phyloP scores from a whole-genome alignment of 306 rosid genomes.

The Vigna reflexopilosa region DNA sequence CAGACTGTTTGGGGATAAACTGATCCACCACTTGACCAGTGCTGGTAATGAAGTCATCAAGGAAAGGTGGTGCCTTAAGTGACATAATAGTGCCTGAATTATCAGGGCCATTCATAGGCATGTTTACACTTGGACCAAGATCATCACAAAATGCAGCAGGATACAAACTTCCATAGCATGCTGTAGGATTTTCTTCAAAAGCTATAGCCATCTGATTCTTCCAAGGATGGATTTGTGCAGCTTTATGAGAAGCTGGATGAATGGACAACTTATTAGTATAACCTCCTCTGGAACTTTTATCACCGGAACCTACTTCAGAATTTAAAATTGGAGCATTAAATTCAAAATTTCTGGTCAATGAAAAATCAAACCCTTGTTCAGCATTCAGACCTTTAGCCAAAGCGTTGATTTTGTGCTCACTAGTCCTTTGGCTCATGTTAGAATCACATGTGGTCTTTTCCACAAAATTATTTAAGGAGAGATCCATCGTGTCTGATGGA shows the following conservation, averaged over 20 bases:
- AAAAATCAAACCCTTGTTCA: slow-evolving; percentile 47
- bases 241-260: slow-evolving; percentile 46
- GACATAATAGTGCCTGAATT: slow-evolving; percentile 46
- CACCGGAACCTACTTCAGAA: slow-evolving; percentile 41
- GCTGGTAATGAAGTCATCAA: slow-evolving; percentile 54
- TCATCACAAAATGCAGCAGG: slow-evolving; percentile 48
- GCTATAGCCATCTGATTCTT: slow-evolving; percentile 42
- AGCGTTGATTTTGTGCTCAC: slow-evolving; percentile 43
- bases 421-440: slow-evolving; percentile 42
- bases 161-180: slow-evolving; percentile 48
- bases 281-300: slow-evolving; percentile 44
- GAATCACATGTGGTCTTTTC: slow-evolving; percentile 46
- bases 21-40: slow-evolving; percentile 53
- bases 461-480: slow-evolving; percentile 34
- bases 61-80: slow-evolving; percentile 52
- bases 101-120: slow-evolving; percentile 49
- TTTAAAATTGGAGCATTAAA: slow-evolving; percentile 48
- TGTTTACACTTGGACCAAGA: slow-evolving; percentile 39
- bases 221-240: slow-evolving; percentile 48
- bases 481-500: slow-evolving; percentile 42
- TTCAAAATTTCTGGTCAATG: slow-evolving; percentile 45
- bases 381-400: slow-evolving; percentile 48
- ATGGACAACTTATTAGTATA: slow-evolving; percentile 48
- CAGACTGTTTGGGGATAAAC: slow-evolving; percentile 41
- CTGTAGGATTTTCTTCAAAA: slow-evolving; percentile 44